A percentile compares a stretch with the other conserved stretches of the same genome.
phyloP scores from a whole-genome alignment of 2,329 filamentous ascomycete species.

The Ilyonectria sp. region DNA sequence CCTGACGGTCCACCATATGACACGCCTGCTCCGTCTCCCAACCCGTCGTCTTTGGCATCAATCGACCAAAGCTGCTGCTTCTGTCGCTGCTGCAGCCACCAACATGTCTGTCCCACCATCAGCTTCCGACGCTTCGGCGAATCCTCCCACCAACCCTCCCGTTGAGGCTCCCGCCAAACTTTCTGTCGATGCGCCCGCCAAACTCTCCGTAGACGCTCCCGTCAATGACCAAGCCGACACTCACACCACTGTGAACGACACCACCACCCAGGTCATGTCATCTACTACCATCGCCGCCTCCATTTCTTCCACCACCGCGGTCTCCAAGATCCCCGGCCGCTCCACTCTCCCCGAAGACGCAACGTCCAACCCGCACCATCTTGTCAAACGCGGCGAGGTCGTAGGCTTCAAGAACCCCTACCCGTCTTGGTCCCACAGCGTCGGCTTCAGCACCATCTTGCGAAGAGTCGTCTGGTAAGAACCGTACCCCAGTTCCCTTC shows the following conservation, averaged over 20 bases:
- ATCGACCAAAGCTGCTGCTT: constrained; percentile 18
- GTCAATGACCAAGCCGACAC: constrained; percentile 13
- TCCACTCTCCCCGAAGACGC: constrained; percentile 59
- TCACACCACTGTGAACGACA: constrained; percentile 5
- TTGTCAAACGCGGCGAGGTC: constrained; percentile 57
- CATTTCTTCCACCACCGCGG: constrained; percentile 41
- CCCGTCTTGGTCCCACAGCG: constrained; percentile 58
- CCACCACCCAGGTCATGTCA: constrained; percentile 2
- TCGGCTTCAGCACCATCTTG: constrained; percentile 44
- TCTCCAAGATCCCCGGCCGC: constrained; percentile 54
- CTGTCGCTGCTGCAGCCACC: background rate
- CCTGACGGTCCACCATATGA: constrained; percentile 38
- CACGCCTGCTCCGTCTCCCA: constrained; percentile 39
- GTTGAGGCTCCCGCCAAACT: background rate
- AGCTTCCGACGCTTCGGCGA: constrained; percentile 24
- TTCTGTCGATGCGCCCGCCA: constrained; percentile 6
- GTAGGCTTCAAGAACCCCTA: constrained; percentile 67
- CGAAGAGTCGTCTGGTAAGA: constrained; percentile 55
- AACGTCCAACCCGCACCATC: constrained; percentile 63
- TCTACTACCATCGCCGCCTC: constrained; percentile 36
- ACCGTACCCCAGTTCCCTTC: background rate
- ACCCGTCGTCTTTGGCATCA: constrained; percentile 40
- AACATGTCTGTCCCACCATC: constrained; percentile 24
- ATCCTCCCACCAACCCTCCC: constrained; percentile 14
- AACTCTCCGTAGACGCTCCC: constrained; percentile 10